These are phyloP conservation scores for Coix lacrymajobi DNA, from an alignment of 176 grass and related monocot genomes.

Conservation along the genomic window DNA sequence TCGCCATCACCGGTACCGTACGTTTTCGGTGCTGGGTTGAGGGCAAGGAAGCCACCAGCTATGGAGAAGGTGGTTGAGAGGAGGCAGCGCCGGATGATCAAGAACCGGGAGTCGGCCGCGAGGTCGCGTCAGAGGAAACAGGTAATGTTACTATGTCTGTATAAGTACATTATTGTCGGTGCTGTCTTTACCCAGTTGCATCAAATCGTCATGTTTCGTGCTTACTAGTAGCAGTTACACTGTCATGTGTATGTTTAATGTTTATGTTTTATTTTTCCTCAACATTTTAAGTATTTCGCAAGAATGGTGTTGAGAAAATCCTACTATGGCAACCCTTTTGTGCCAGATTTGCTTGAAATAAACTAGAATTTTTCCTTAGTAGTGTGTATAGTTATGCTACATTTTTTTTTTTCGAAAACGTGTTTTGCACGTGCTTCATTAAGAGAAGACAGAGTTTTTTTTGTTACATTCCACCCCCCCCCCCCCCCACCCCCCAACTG, in stretches of 20 bases:
- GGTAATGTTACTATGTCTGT: slow-evolving; percentile 33
- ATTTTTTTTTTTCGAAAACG: no score
- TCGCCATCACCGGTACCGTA: slow-evolving; percentile 66
- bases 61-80: slow-evolving; percentile 81
- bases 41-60: slow-evolving; percentile 53
- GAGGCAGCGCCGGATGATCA: slow-evolving; percentile 85
- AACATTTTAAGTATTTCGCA: not conserved
- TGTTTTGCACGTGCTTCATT: no score
- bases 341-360: not conserved
- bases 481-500: no score
- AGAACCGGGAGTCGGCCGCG: slow-evolving; percentile 82
- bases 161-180: not conserved
- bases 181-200: not conserved
- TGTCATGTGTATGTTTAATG: not conserved
- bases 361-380: no score
- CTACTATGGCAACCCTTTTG: not conserved
- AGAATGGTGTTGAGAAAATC: not conserved
- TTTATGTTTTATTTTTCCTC: not conserved
- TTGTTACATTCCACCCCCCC: no score
- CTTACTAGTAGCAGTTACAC: not conserved
- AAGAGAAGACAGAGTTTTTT: no score
- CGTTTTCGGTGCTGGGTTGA: slow-evolving; percentile 45
- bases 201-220: not conserved
- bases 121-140: slow-evolving; percentile 83
- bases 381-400: not conserved